A percentile compares a stretch with the other conserved stretches of the same genome.
These are phyloP conservation scores for Metarhizium guizhouense DNA, from an alignment of 2,329 filamentous ascomycete species.

Conservation along the genomic window DNA sequence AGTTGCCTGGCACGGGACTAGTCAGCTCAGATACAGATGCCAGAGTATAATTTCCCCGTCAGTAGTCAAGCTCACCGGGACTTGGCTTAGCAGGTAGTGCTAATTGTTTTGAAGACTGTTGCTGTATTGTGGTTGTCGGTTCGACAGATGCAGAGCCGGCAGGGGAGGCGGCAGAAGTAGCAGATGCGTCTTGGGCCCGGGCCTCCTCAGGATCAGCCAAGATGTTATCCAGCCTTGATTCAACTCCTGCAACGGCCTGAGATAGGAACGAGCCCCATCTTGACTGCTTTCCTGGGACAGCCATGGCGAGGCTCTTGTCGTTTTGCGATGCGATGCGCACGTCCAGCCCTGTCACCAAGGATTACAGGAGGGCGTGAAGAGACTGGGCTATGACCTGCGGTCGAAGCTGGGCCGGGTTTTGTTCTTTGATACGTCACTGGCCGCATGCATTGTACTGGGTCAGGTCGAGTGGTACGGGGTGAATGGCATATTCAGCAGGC, in stretches of 20 bases:
- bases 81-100: constrained; percentile 23
- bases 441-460: background rate
- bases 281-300: constrained; percentile 38
- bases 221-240: constrained; percentile 86
- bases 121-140: constrained; percentile 17
- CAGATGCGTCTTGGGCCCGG: constrained; percentile 17
- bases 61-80: constrained; percentile 7
- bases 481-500: background rate
- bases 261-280: constrained; percentile 75
- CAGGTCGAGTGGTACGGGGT: background rate
- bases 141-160: background rate
- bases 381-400: background rate
- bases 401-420: background rate
- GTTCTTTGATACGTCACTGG: background rate
- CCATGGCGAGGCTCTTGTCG: constrained; percentile 28
- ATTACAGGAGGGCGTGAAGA: background rate
- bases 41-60: background rate
- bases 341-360: background rate
- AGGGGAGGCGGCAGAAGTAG: constrained; percentile 1
- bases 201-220: constrained; percentile 64
- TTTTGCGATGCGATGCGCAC: background rate
- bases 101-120: background rate
- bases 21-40: background rate
- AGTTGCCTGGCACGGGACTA: constrained; percentile 24
- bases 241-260: constrained; percentile 86